These are phyloP conservation scores for Berberis vulgaris DNA, from an alignment of 164 flowering plant species.

Conservation along the genomic window DNA sequence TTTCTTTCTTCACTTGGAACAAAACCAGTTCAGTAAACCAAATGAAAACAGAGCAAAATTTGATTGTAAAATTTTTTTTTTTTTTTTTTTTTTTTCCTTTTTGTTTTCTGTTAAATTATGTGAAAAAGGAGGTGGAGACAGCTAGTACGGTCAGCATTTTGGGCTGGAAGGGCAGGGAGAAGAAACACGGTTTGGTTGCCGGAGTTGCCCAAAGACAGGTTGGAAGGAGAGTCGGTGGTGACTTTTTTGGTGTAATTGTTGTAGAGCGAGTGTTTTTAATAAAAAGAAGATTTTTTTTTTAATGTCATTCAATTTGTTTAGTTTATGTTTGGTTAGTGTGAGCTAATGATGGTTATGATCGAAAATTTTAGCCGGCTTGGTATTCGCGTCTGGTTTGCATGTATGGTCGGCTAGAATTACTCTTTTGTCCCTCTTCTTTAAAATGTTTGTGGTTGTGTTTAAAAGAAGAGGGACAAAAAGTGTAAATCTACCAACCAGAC, in stretches of 20 bases:
- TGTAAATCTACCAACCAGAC: no score
- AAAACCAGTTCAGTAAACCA: no score
- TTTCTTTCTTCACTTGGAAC: no score
- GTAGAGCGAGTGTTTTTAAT: not conserved
- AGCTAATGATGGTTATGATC: no score
- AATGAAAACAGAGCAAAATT: no score
- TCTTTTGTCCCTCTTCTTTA: no score
- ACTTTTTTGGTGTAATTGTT: constrained; percentile 3
- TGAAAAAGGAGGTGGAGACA: constrained; percentile 10
- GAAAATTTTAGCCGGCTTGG: no score
- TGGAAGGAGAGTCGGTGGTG: constrained; percentile 5
- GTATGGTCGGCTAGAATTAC: no score
- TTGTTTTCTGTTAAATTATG: not conserved
- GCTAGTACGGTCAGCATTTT: constrained; percentile 14
- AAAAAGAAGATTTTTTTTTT: not conserved
- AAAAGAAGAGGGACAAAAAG: no score
- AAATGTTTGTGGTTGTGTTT: no score
- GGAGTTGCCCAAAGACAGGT: constrained; percentile 2
- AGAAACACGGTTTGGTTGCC: constrained; percentile 7
- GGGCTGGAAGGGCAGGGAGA: constrained; percentile 5
- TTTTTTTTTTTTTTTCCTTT: not conserved
- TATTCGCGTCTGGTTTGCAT: no score
- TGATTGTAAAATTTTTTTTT: not conserved
- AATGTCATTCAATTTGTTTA: not conserved
- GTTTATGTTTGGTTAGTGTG: no score